A percentile compares a stretch with the other conserved stretches of the same genome.
phyloP scores from a whole-genome alignment of 805 yeast species.

The Ogataea angusta region DNA sequence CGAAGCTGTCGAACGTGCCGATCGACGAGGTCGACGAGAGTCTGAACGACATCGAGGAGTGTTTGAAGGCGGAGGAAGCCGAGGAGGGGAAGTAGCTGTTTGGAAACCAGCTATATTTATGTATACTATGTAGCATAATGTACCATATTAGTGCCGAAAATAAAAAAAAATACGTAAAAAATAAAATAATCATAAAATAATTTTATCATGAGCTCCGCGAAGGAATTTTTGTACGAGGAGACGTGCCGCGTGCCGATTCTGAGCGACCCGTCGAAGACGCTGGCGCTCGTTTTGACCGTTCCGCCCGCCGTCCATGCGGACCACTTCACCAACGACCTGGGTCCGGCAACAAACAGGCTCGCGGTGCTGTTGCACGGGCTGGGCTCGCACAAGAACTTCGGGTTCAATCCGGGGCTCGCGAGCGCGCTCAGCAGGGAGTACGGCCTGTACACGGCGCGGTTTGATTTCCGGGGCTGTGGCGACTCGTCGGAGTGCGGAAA shows the following conservation, averaged over 20 bases:
- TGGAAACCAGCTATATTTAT: no score
- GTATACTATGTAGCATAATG: neutral
- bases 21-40: slow-evolving; percentile 65
- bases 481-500: slow-evolving; percentile 51
- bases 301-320: slow-evolving; percentile 20
- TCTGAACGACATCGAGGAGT: slow-evolving; percentile 53
- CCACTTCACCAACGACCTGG: slow-evolving; percentile 9
- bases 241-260: slow-evolving; percentile 2
- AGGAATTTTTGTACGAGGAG: slow-evolving; percentile 5
- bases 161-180: no score
- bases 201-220: neutral
- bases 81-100: neutral
- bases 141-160: neutral
- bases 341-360: slow-evolving; percentile 21
- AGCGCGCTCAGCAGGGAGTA: slow-evolving; percentile 50
- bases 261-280: slow-evolving; percentile 1
- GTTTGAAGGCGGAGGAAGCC: slow-evolving; percentile 25
- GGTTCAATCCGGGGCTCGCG: slow-evolving; percentile 66
- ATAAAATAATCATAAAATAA: no score
- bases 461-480: slow-evolving; percentile 88
- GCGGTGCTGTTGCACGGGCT: slow-evolving; percentile 79
- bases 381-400: slow-evolving; percentile 79
- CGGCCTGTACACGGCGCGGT: slow-evolving; percentile 66
- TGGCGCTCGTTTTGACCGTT: slow-evolving; percentile 21
- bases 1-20: slow-evolving; percentile 65